phyloP scores from a whole-genome alignment of 768 basidiomycete species.

The Sistotremastrum suecicum region DNA sequence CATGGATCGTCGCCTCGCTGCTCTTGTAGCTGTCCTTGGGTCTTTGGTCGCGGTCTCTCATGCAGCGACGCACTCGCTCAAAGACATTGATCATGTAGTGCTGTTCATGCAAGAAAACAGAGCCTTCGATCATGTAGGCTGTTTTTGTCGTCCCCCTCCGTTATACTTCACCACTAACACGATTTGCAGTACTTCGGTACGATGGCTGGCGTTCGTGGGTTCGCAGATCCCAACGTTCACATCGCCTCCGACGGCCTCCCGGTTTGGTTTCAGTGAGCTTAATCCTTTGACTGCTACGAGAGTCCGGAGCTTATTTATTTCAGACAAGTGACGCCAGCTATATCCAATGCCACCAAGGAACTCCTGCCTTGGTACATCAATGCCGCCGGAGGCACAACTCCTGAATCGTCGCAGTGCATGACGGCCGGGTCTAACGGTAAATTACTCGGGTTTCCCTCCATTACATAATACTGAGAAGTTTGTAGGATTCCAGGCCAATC shows the following conservation, averaged over 20 bases:
- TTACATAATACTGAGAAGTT: neutral
- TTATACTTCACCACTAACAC: neutral
- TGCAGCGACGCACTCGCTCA: neutral
- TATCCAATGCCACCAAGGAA: slow-evolving; percentile 3
- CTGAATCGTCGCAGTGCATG: slow-evolving; percentile 7
- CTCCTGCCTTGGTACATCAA: slow-evolving; percentile 7
- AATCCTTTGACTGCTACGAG: neutral
- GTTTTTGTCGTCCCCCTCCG: neutral
- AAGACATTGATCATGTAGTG: slow-evolving; percentile 8
- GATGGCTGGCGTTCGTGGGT: slow-evolving; percentile 8
- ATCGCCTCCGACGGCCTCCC: slow-evolving; percentile 3
- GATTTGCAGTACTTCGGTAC: slow-evolving; percentile 7
- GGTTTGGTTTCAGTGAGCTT: slow-evolving; percentile 5
- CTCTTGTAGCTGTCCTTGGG: no score
- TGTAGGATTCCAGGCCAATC: slow-evolving; percentile 3
- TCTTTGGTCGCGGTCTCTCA: no score
- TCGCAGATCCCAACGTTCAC: slow-evolving; percentile 7
- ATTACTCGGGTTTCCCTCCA: neutral
- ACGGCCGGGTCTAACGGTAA: slow-evolving; percentile 6
- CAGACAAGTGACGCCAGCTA: slow-evolving; percentile 3
- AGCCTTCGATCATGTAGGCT: slow-evolving; percentile 7
- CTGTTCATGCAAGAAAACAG: slow-evolving; percentile 11
- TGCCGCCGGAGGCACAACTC: slow-evolving; percentile 4
- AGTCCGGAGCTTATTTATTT: neutral
- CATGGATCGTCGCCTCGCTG: no score